Base-by-base conservation (phyloP, 306 rosid species). In the Arachis stenosperma region DNA sequence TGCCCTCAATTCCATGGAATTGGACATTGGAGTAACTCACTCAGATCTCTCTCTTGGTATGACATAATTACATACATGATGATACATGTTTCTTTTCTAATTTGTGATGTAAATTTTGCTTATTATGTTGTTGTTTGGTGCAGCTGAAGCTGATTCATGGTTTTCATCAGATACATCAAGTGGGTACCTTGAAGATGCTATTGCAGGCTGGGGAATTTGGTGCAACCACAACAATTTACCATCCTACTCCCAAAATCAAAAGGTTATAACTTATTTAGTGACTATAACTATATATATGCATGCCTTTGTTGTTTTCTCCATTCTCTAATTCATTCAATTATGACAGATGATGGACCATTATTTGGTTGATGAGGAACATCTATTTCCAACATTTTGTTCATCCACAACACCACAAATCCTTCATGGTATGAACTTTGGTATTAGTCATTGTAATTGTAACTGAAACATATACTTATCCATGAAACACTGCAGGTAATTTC, bases 111-210 rank as follows among this genome's bases (percentile, higher is more conserved):
- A 53, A 51, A 8, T 60, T 60, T 64, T 76, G 72, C 3, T 70
- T 65, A 52, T 71, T 51, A 15, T 50, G 37, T 68, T 55, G 29
- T 6, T 59, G 29, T 69, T 52, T 75, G 71, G 3, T 66, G 75
- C 58, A 68, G 71, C 4, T 76, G 70, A 54, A 69, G 82, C 53
- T 50, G 87, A 69, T 41, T 58, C 82, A 17, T 84, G 87, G 85
- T 70, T 80, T 69, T 67, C 61, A 14, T 77, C 61, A 68, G 78
- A 84, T 61, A 63, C 82, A 41, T 77, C 85, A 6, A 73, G 69
- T 69, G 84, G 87, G 43, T 84, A 84, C 81, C 87, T 84, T 70
- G 87, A 84, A 77, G 87, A 84, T 84, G 87, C 82, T 64, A 77
- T 83, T 54, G 62, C 71, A 56, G 84, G 82, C 5, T 80, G 82